A percentile compares a stretch with the other conserved stretches of the same genome.
Evolutionary conservation across 108 stramenopile genomes (phyloP).

Genomic region (Cyclotella baltica): DNA sequence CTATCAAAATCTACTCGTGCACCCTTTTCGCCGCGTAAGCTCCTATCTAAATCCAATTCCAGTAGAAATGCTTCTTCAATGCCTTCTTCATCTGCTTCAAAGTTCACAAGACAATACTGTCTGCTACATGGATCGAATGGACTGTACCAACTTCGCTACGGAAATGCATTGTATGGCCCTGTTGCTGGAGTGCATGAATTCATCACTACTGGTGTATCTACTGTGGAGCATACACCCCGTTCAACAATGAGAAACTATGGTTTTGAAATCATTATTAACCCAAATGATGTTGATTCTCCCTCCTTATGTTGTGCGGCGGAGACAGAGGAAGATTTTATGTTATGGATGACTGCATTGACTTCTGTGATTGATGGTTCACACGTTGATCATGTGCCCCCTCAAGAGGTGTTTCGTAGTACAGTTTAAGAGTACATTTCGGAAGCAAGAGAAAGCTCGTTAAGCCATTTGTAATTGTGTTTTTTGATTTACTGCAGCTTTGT

Average conservation of each 20-base stretch:
- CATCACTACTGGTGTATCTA: conserved; percentile 45
- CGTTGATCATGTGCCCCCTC: conserved; percentile 11
- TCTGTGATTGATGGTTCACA: conserved; percentile 26
- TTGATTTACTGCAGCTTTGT: too few relatives aligned
- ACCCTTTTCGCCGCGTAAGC: conserved; percentile 35
- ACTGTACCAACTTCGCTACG: conserved; percentile 53
- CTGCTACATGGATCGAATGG: conserved; percentile 49
- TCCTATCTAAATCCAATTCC: too few relatives aligned
- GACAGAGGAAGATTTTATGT: conserved; percentile 42
- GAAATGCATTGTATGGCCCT: conserved; percentile 15
- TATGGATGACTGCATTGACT: conserved; percentile 50
- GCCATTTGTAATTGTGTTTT: too few relatives aligned
- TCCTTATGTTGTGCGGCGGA: conserved; percentile 52
- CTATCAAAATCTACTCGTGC: conserved; percentile 12
- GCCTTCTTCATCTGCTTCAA: not conserved
- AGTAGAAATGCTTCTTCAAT: conserved; percentile 4
- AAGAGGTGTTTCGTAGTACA: not conserved
- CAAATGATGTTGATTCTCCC: conserved; percentile 29
- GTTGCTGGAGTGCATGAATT: conserved; percentile 49
- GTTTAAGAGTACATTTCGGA: too few relatives aligned
- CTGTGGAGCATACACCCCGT: conserved; percentile 46
- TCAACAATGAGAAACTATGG: conserved; percentile 33
- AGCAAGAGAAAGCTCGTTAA: too few relatives aligned
- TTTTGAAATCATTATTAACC: conserved; percentile 54
- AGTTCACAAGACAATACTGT: conserved; percentile 42